Evolutionary conservation across 1,284 basidiomycete species (phyloP), one percentile per base, ranked within the genome.

Genomic region (Boletus smithii): DNA sequence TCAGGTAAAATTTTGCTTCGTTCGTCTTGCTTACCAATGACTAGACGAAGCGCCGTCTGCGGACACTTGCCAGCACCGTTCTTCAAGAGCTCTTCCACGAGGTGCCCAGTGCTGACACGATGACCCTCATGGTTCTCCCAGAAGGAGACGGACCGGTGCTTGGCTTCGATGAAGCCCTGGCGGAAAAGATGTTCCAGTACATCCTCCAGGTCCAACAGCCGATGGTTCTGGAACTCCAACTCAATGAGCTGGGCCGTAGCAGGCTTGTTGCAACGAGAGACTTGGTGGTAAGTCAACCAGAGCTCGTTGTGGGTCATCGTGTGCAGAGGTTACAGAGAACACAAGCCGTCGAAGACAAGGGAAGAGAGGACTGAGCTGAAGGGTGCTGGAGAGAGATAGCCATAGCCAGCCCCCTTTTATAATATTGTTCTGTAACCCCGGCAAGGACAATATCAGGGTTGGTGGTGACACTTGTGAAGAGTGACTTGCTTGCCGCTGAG

Each of bases 161-260:
- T 70, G 17, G 72, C 59, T 36, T 76, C 73, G 17, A 76, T 65
- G 51, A 69, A 75, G 32, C 74, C 74, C 44, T 73, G 70, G 41
- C 61, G 53, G 61, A 75, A 76, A 44, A 75, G 65, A 57, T 73
- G 68, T n/a, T 76, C 73, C 27, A 76, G 68, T 5, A 76, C 69
- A 49, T 75, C 74, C 55, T 76, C 74, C 48, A 77, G 56, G 59
- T 74, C 74, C 36, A 53, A 37, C 17, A 76, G 60, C 46, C 64
- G 67, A 26, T 70, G 59, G 40, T 67, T 65, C 46, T 68, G 63
- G 53, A 67, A 67, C 50, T 71, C 68, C 43, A 75, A 62, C 54
- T 74, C 73, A 45, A 77, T 63, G 57, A 76, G 72, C 58, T 76
- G 74, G 26, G 71, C 65, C 16, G 73, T 75, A 8, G 61, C 55